These are phyloP conservation scores for Botrytis fabae DNA, from an alignment of 2,329 filamentous ascomycete species.

Conservation along the genomic window DNA sequence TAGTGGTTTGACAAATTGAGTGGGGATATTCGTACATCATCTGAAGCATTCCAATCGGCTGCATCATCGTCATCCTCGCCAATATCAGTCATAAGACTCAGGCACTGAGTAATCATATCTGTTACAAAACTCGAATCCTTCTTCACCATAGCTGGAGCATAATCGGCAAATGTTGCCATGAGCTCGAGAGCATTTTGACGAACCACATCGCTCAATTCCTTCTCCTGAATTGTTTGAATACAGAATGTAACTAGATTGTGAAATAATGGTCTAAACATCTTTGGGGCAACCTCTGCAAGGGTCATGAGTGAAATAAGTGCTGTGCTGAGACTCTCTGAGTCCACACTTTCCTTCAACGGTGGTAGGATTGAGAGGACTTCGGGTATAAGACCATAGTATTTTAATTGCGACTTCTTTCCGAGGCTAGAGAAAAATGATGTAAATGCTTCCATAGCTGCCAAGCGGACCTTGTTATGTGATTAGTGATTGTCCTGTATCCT, in stretches of 20 bases:
- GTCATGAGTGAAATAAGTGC: slow-evolving; percentile 91
- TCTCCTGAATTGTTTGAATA: slow-evolving; percentile 91
- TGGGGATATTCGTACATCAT: slow-evolving; percentile 63
- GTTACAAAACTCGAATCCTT: slow-evolving; percentile 89
- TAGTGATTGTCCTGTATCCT: slow-evolving; percentile 7
- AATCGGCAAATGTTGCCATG: slow-evolving; percentile 97
- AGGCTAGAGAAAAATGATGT: slow-evolving; percentile 93
- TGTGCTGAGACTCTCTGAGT: slow-evolving; percentile 88
- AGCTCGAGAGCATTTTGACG: slow-evolving; percentile 94
- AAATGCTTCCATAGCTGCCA: slow-evolving; percentile 95
- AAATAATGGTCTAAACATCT: slow-evolving; percentile 98
- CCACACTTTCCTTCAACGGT: slow-evolving; percentile 85
- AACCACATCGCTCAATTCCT: slow-evolving; percentile 85
- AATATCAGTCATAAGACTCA: slow-evolving; percentile 97
- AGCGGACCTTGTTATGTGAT: slow-evolving; percentile 63
- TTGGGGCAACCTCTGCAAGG: slow-evolving; percentile 87
- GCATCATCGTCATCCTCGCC: slow-evolving; percentile 94
- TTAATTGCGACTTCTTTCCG: slow-evolving; percentile 80
- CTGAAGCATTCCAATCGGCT: slow-evolving; percentile 85
- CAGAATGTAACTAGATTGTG: slow-evolving; percentile 89
- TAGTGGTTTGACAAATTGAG: slow-evolving; percentile 28
- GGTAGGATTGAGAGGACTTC: slow-evolving; percentile 93
- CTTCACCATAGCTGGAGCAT: slow-evolving; percentile 89
- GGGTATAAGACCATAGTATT: slow-evolving; percentile 84
- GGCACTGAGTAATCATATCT: slow-evolving; percentile 97